Conservation (phyloP, 805 yeast genomes). For the Yarrowia osloensis region DNA sequence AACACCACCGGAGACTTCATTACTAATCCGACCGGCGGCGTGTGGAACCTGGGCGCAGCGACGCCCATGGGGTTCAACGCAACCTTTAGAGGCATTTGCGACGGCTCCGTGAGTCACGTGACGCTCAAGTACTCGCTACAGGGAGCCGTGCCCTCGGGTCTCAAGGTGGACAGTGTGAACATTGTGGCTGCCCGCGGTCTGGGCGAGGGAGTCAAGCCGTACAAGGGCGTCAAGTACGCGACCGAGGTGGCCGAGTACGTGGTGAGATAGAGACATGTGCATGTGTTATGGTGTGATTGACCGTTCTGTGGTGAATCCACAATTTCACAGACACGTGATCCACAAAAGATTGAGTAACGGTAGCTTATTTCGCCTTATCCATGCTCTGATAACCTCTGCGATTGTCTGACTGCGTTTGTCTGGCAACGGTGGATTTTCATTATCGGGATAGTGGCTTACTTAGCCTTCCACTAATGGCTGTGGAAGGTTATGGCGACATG, state of each 20-base stretch:
- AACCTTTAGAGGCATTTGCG: slow-evolving; percentile 52
- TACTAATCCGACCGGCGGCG: slow-evolving; percentile 56
- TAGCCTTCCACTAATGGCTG: no score
- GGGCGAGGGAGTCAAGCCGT: slow-evolving; percentile 68
- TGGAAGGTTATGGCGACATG: no score
- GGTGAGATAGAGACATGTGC: slow-evolving; percentile 49
- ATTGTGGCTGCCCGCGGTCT: slow-evolving; percentile 60
- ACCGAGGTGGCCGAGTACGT: slow-evolving; percentile 64
- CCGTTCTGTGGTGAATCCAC: no score
- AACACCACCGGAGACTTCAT: slow-evolving; percentile 76
- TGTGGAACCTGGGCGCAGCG: slow-evolving; percentile 67
- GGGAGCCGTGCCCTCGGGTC: slow-evolving; percentile 76
- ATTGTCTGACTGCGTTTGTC: no score
- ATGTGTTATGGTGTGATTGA: no score
- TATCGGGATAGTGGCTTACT: no score
- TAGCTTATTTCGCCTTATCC: no score
- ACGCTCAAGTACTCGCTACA: slow-evolving; percentile 57
- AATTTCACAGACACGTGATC: no score
- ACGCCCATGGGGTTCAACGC: slow-evolving; percentile 68
- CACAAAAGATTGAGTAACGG: no score
- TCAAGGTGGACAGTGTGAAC: slow-evolving; percentile 65
- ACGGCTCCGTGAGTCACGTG: slow-evolving; percentile 44
- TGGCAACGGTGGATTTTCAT: no score
- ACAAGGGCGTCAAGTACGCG: slow-evolving; percentile 85
- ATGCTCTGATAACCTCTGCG: no score